Base-by-base conservation (phyloP, 306 rosid species). In the Amphicarpaea edgeworthii region DNA sequence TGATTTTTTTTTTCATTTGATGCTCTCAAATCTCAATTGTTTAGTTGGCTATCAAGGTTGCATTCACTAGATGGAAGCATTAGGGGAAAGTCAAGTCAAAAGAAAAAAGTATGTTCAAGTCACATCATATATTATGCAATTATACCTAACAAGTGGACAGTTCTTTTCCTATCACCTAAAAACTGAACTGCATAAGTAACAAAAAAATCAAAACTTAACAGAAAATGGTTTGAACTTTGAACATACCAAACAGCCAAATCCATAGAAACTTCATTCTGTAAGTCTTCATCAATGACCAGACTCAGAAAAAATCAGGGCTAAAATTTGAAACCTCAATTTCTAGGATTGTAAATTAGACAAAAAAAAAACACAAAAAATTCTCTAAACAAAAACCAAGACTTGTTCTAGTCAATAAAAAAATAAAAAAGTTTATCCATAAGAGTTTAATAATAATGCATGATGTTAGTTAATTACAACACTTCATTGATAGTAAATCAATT, bases 101-200 rank as follows among this genome's bases (percentile, higher is more conserved):
- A 43, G 17, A 41, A 54, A 54, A 54, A 64, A 19, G 6, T 12
- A 26, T 47, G 14, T 16, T 41, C 30, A 37, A 24, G 49, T 19
- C 61, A 51, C 60, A 72, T 28, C 73, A 46, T 24, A 68, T 63
- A 6, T 45, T 30, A 77, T 9, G 60, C 26, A 26, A 63, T 5
- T 41, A 59, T 51, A 28, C 66, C 77, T 2, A 61, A 50, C 60
- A 50, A 14, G 64, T 73, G 17, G 47, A 51, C 37, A 5, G 59
- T 61, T 79, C 28, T 79, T 71, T 47, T 28, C 51, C 73, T 15
- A 62, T 26, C 57, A 61, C 70, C 59, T 71, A 37, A 8, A 12
- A 28, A 19, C 19, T 42, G 34, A 20, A 41, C 20, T 41, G 68
- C 49, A 24, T 16, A 72, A 51, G 41, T 30, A 79, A 67, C 68